Evolutionary conservation across 495 filamentous ascomycete species (phyloP), one percentile per base, ranked within the genome.

Genomic region (Hypoxylon lenormandii): DNA sequence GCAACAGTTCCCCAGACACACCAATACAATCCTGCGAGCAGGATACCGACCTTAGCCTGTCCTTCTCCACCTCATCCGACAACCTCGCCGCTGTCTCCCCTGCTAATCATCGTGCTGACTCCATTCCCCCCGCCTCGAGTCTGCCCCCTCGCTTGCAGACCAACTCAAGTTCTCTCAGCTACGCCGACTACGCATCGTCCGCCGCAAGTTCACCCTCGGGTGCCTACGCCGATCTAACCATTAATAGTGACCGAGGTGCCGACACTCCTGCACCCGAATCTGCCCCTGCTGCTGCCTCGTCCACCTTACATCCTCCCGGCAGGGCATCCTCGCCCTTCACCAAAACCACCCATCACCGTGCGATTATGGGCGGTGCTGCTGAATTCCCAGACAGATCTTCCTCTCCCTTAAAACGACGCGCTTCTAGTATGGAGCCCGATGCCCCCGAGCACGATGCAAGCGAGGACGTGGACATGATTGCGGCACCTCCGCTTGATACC

Each of bases 211-310:
- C 87, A 26, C 89, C 91, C 12, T 88, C 86, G 71, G 87, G 87
- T 66, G 90, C 90, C 69, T 94, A 88, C 84, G 86, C 90, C 69
- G 87, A 87, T 46, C 79, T 94, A 54, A 86, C 87, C 52, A 80
- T 94, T 48, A 85, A 90, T 60, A 84, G 84, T 65, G 89, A 91
- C 68, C 78, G 83, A 46, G 80, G 76, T 60, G 80, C 82, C 67
- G 87, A 89, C 45, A 85, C 77, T 6, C 68, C 74, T 10, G 68
- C 60, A 6, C 72, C 72, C 12, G 72, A 76, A 11, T 43, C 43
- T 5, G 22, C 22, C 28, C 53, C 43, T 6, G 22, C 22, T 21
- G 53, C 65, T 55, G 19, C 49, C 2, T n/a, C 60, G 30, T 38
- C 52, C 56, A 66, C 48, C 46, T 7, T 66, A 4, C 36, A 43